A percentile compares a stretch with the other conserved stretches of the same genome.
Evolutionary conservation across 2,329 filamentous ascomycete species (phyloP).

Genomic region (Penicillium sp.): DNA sequence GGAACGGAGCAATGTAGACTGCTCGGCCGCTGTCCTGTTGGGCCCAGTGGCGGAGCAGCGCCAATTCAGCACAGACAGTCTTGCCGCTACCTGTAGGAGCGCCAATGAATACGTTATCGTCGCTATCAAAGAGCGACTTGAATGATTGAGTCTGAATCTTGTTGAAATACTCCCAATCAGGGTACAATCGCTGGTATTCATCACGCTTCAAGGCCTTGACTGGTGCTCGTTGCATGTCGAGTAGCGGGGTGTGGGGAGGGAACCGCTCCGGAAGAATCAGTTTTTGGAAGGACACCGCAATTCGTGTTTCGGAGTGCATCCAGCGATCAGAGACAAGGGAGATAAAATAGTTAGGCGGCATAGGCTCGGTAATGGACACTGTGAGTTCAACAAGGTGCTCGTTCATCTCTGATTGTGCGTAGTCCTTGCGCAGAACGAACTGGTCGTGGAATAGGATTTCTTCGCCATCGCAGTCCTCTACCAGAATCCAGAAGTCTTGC

Average conservation of each 20-base stretch:
- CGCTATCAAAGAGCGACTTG: conserved; percentile 86
- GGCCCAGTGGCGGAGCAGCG: conserved; percentile 85
- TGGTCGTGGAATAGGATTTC: conserved; percentile 94
- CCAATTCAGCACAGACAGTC: conserved; percentile 95
- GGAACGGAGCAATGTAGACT: conserved; percentile 93
- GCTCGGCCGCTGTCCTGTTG: conserved; percentile 74
- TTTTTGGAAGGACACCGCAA: conserved; percentile 94
- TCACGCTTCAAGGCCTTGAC: conserved; percentile 85
- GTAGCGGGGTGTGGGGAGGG: conserved; percentile 86
- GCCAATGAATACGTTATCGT: conserved; percentile 92
- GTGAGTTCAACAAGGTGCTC: conserved; percentile 97
- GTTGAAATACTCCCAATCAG: conserved; percentile 87
- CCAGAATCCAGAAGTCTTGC: conserved; percentile 95
- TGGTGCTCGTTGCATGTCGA: conserved; percentile 90
- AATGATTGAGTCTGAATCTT: conserved; percentile 97
- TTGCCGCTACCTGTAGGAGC: conserved; percentile 96
- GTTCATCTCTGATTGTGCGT: conserved; percentile 81
- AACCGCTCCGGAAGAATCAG: conserved; percentile 94
- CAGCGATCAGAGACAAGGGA: conserved; percentile 92
- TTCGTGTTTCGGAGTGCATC: conserved; percentile 96
- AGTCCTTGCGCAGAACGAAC: conserved; percentile 88
- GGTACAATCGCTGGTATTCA: conserved; percentile 81
- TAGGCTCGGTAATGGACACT: conserved; percentile 93
- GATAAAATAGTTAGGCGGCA: conserved; percentile 99
- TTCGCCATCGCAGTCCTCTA: conserved; percentile 97